These are phyloP conservation scores for Lecanicillium sp. DNA, from an alignment of 2,329 filamentous ascomycete genomes.

Conservation along the genomic window DNA sequence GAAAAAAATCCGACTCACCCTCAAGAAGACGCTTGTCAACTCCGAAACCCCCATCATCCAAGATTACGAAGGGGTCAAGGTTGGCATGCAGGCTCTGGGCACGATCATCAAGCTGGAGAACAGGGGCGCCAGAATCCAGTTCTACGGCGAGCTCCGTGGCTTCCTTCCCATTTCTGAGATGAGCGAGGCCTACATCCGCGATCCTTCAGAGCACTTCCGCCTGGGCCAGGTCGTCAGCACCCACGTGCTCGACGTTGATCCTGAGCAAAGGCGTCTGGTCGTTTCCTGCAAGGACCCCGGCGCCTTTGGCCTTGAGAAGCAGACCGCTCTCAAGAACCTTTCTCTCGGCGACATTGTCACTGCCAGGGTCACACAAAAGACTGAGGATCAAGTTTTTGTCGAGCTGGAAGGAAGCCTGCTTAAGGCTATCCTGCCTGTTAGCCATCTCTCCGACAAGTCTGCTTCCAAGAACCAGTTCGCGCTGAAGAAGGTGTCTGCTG, in stretches of 20 bases:
- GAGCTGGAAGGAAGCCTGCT: conserved; percentile 69
- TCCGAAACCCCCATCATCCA: conserved; percentile 77
- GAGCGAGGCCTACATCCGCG: conserved; percentile 92
- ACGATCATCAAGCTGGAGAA: conserved; percentile 77
- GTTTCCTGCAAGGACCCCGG: conserved; percentile 91
- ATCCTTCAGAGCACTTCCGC: conserved; percentile 84
- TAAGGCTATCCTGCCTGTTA: conserved; percentile 69
- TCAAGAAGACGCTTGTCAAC: conserved; percentile 94
- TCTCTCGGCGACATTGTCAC: conserved; percentile 68
- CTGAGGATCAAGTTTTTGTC: conserved; percentile 67
- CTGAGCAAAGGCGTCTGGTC: conserved; percentile 63
- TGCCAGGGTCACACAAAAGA: conserved; percentile 76
- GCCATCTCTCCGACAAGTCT: conserved; percentile 82
- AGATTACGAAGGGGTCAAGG: conserved; percentile 64
- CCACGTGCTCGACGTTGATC: conserved; percentile 75
- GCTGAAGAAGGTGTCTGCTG: conserved; percentile 75
- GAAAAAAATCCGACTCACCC: conserved; percentile 74
- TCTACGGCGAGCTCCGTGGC: conserved; percentile 76
- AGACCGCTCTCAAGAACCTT: conserved; percentile 66
- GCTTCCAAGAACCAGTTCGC: conserved; percentile 69
- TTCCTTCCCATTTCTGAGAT: conserved; percentile 94
- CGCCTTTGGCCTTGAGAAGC: conserved; percentile 67
- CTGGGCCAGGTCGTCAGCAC: conserved; percentile 87
- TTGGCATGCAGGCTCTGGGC: conserved; percentile 74
- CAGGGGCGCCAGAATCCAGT: conserved; percentile 83